Conservation (phyloP, 768 basidiomycete species). For the Psilocybe sp. region DNA sequence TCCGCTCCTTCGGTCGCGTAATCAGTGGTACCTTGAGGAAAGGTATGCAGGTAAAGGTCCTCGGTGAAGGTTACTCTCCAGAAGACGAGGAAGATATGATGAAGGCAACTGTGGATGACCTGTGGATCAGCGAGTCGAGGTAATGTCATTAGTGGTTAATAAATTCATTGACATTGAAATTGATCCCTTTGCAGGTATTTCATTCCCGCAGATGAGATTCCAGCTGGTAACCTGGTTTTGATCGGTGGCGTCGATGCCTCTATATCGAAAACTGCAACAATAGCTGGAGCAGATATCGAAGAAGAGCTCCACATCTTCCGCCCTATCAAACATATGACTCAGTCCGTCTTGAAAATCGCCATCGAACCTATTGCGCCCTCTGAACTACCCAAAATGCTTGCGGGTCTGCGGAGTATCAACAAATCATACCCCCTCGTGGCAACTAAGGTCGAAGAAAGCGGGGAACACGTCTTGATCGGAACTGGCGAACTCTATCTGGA, state of each 20-base stretch:
- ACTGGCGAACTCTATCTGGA: slow-evolving; percentile 97
- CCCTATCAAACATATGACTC: slow-evolving; percentile 94
- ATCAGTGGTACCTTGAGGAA: slow-evolving; percentile 87
- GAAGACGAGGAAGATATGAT: slow-evolving; percentile 99
- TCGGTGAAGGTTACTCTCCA: slow-evolving; percentile 97
- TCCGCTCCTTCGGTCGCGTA: slow-evolving; percentile 93
- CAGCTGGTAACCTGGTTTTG: slow-evolving; percentile 90
- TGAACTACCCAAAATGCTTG: slow-evolving; percentile 97
- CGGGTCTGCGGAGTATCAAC: slow-evolving; percentile 94
- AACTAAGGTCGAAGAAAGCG: slow-evolving; percentile 97
- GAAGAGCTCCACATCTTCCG: slow-evolving; percentile 95
- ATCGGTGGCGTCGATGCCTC: slow-evolving; percentile 92
- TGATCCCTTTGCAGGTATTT: slow-evolving; percentile 64
- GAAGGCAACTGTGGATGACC: slow-evolving; percentile 74
- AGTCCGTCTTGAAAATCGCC: slow-evolving; percentile 95
- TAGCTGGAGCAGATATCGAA: slow-evolving; percentile 67
- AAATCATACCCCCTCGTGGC: slow-evolving; percentile 93
- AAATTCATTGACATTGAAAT: no score
- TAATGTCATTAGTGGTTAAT: slow-evolving; percentile 37
- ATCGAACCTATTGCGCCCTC: slow-evolving; percentile 98
- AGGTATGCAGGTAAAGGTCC: slow-evolving; percentile 87
- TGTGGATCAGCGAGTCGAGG: slow-evolving; percentile 93
- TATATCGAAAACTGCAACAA: slow-evolving; percentile 92
- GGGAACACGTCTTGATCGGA: slow-evolving; percentile 95
- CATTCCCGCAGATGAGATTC: slow-evolving; percentile 83